Evolutionary conservation across 257 asterid species (phyloP).

Genomic region (Nicotiana paniculata): DNA sequence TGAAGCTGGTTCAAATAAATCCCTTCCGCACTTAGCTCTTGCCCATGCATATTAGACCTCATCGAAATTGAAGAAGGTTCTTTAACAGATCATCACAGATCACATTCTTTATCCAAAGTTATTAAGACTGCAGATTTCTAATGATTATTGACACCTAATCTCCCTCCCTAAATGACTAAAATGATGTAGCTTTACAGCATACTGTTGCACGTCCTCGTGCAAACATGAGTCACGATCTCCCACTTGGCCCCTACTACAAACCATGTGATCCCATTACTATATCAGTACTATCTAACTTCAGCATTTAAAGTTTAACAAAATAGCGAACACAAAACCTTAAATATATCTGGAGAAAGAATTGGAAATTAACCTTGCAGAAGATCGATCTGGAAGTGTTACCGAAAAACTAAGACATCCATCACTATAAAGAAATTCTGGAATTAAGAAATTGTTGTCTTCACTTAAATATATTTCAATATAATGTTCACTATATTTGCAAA

Average conservation of each 20-base stretch:
- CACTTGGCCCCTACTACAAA: not conserved
- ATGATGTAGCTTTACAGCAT: slow-evolving; percentile 2
- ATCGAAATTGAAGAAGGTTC: not conserved
- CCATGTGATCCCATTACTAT: slow-evolving; percentile 3
- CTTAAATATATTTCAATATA: no score
- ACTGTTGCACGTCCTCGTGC: not conserved
- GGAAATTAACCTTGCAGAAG: no score
- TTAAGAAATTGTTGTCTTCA: no score
- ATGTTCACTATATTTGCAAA: no score
- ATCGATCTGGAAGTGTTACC: no score
- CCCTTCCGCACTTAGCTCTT: no score
- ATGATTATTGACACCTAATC: not conserved
- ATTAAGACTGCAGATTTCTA: not conserved
- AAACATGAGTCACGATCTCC: not conserved
- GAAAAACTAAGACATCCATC: no score
- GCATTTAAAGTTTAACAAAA: not conserved
- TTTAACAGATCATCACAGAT: not conserved
- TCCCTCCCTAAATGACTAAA: not conserved
- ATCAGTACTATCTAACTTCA: not conserved
- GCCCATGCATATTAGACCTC: no score
- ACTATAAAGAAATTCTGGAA: no score
- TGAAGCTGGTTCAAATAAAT: no score
- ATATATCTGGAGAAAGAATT: no score
- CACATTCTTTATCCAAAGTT: not conserved
- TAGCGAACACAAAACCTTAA: not conserved